A percentile compares a stretch with the other conserved stretches of the same genome.
Evolutionary conservation across 2,329 filamentous ascomycete species (phyloP).

Genomic region (Graphiopsis chlorocephala): DNA sequence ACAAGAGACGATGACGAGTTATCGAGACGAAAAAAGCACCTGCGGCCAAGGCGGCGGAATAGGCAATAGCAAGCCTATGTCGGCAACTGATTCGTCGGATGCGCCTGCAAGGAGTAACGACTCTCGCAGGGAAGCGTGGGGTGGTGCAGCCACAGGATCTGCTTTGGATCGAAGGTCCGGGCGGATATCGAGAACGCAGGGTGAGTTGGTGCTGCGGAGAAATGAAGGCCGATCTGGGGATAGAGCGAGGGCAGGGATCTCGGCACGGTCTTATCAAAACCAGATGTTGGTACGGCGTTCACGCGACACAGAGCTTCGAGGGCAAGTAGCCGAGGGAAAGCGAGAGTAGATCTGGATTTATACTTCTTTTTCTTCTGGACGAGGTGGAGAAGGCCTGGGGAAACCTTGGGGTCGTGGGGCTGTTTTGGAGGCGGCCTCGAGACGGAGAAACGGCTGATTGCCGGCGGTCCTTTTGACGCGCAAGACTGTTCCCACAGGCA

Average conservation of each 20-base stretch:
- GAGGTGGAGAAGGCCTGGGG: neutral
- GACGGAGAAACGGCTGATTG: neutral
- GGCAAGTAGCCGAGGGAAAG: slow-evolving; percentile 7
- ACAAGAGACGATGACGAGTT: slow-evolving; percentile 3
- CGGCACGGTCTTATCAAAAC: neutral
- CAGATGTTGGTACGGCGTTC: neutral
- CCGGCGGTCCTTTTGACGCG: neutral
- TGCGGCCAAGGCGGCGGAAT: slow-evolving; percentile 10
- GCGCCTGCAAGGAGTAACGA: neutral
- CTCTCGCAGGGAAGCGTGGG: slow-evolving; percentile 3
- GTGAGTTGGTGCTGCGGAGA: neutral
- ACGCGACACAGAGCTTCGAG: slow-evolving; percentile 1
- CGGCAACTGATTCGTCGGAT: slow-evolving; percentile 15
- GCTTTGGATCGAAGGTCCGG: slow-evolving; percentile 6
- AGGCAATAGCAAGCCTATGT: slow-evolving; percentile 4
- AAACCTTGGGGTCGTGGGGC: neutral
- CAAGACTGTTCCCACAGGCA: slow-evolving; percentile 6
- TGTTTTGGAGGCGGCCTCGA: neutral
- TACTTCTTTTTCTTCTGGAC: slow-evolving; percentile 3
- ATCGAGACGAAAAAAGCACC: slow-evolving; percentile 7
- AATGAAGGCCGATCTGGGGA: slow-evolving; percentile 3
- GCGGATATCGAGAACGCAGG: slow-evolving; percentile 1
- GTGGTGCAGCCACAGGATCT: slow-evolving; percentile 6
- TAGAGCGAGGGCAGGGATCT: neutral
- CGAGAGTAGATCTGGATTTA: neutral